Evolutionary conservation across 2,329 filamentous ascomycete species (phyloP), one percentile per base, ranked within the genome.

Genomic region (Verticillium nubilum): DNA sequence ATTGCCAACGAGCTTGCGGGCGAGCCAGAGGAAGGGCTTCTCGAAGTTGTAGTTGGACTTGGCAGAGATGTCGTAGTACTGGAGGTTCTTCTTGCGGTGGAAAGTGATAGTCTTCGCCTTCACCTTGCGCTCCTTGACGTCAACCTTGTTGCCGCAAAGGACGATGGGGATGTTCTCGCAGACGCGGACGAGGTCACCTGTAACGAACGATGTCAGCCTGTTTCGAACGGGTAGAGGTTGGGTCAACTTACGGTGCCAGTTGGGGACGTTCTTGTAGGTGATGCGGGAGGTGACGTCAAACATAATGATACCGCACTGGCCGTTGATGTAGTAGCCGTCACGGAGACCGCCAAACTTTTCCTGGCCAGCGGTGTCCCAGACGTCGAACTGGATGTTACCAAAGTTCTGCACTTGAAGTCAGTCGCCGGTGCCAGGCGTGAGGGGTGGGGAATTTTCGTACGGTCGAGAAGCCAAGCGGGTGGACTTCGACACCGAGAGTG

Each of bases 21-120:
- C 94, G 71, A 99, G 89, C 95, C 95, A 98, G 71, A 98, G 89
- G 91, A 99, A 98, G 65, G 94, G 94, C 88, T 98, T 99, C 89
- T 98, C 94, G 79, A 98, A 98, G 88, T 98, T 98, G 84, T 99
- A 98, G 86, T 98, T 98, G 74, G 93, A 97, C 86, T 98, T 99
- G 80, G 95, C 95, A 50, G 92, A 97, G 77, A 98, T 98, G 72
- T 98, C 95, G 86, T 99, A 99, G 87, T 98, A 99, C 82, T 99
- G 95, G 58, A 99, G 89, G 82, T 98, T 99, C 89, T 99, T 99
- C 91, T 99, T 99, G 82, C 95, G 92, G 87, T 99, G 95, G 91
- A 99, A 99, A 68, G 95, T 99, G 81, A 99, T 99, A 76, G 94
- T 96, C 91, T 99, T 99, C 75, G 95, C 95, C 89, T 99, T 99